Evolutionary conservation across 371 early-diverging fungal genomes (phyloP), one percentile per base, ranked within the genome.

Genomic region (Apophysomyces variabilis): DNA sequence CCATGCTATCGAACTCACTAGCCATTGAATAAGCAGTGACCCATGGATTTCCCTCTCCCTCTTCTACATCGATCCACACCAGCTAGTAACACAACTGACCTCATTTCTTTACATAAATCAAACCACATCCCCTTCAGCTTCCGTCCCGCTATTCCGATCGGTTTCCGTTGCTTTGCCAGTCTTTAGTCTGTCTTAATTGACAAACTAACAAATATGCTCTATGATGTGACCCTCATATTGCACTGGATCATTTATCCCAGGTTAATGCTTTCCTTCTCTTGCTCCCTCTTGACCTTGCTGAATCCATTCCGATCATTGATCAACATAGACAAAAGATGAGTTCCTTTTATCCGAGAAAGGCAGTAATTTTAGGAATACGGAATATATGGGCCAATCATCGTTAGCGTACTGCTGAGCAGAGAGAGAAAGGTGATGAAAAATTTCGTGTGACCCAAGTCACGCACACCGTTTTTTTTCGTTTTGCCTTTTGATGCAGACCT

Each of bases 401-500:
- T 50, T n/a, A 5, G 18, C 47, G 43, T 43, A 41, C 47, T 50
- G 54, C 54, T 21, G 54, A 50, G 54, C 41, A 41, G 41, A 41
- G 41, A 11, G 13, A 13, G 41, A 41, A 0, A 41, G 8, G 4
- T 41, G 16, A 13, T 13, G 46, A n/a, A 13, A 45, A 45, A 18
- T 21, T 50, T 26, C 21, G 54, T 50, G 21, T 21, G 5, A 50
- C 54, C 54, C 5, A 50, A 50, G 54, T 50, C 54, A 50, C 54
- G 21, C 21, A 50, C 54, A 47, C 47, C 8, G 5, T 60, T 41
- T 60, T 45, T 60, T 60, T 60, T 60, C 38, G 12, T 18, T 60
- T 41, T 41, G 18, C 44, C 14, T n/a, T 60, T 60, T 21, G 13
- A 43, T 18, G 18, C n/a, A 39, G 16, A 18, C 21, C 11, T 26